Base-by-base conservation (phyloP, 306 rosid species). In the Chamaecrista fasciculata region DNA sequence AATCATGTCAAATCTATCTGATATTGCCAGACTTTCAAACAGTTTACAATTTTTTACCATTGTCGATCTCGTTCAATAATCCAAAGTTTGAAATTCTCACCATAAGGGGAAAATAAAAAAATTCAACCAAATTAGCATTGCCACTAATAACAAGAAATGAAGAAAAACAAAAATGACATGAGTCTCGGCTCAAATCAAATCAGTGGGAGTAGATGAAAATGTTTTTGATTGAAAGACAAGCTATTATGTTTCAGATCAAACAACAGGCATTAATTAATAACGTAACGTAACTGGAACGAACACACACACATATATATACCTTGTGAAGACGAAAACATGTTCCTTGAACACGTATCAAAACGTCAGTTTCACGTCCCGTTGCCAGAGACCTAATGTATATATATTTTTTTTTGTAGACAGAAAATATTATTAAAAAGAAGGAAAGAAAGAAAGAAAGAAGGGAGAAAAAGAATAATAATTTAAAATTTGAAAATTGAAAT, bases 291-390 rank as follows among this genome's bases (percentile, higher is more conserved):
- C n/a, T n/a, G n/a, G n/a, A n/a, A n/a, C n/a, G n/a, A n/a, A n/a
- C n/a, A n/a, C n/a, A n/a, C n/a, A n/a, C n/a, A n/a, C n/a, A n/a
- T n/a, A n/a, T n/a, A n/a, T n/a, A n/a, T 5, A 92, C 98, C 96
- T 87, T 89, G 81, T 92, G 98, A 40, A 92, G 84, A 39, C 68
- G 85, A 76, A 92, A 92, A 73, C 88, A 84, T 66, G 86, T 80
- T 71, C 91, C 96, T 71, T 74, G 77, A 64, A 89, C 96, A 36
- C 67, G 83, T 53, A 89, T 76, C 50, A 70, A 25, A 6, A 86
- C 77, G 29, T 92, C 95, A 16, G 98, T 31, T 76, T 83, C 76
- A 25, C 67, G 58, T 43, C 89, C 86, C 0, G 79, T 71, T 11
- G 72, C 74, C 6, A 53, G 69, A 40, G 87, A 77, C 98, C 98